Evolutionary conservation across 495 filamentous ascomycete genomes (phyloP).

Genomic region (Rhizodiscina lignyota): DNA sequence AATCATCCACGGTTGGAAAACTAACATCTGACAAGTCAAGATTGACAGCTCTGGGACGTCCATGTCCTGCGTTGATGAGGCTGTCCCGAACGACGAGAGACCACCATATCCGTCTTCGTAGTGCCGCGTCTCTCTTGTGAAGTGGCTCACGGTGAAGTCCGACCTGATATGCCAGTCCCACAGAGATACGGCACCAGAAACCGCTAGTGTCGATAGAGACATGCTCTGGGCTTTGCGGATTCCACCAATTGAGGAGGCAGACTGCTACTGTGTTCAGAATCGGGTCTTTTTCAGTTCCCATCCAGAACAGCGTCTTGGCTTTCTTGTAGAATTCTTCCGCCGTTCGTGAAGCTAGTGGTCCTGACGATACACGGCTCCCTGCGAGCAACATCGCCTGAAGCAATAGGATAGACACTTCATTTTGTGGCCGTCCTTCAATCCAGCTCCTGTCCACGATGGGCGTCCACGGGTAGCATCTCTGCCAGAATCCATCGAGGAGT

Average conservation of each 20-base stretch:
- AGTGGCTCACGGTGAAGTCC: constrained; percentile 10
- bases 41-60: constrained; percentile 10
- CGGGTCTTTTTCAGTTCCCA: constrained; percentile 11
- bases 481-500: constrained; percentile 12
- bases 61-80: constrained; percentile 13
- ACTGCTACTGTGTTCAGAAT: constrained; percentile 8
- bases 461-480: constrained; percentile 11
- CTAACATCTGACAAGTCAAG: constrained; percentile 9
- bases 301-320: constrained; percentile 12
- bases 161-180: constrained; percentile 11
- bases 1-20: constrained; percentile 5
- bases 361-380: constrained; percentile 8
- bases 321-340: constrained; percentile 10
- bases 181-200: constrained; percentile 11
- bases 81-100: constrained; percentile 12
- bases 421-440: constrained; percentile 6
- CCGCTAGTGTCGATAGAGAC: constrained; percentile 11
- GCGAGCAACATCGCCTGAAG: constrained; percentile 11
- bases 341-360: constrained; percentile 2
- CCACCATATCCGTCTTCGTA: constrained; percentile 11
- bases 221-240: constrained; percentile 12
- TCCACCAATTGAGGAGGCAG: constrained; percentile 13
- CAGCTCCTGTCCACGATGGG: constrained; percentile 10
- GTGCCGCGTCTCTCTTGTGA: constrained; percentile 4
- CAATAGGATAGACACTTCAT: constrained; percentile 7